phyloP scores from a whole-genome alignment of 495 filamentous ascomycete genomes.

The Penicillium taxi region DNA sequence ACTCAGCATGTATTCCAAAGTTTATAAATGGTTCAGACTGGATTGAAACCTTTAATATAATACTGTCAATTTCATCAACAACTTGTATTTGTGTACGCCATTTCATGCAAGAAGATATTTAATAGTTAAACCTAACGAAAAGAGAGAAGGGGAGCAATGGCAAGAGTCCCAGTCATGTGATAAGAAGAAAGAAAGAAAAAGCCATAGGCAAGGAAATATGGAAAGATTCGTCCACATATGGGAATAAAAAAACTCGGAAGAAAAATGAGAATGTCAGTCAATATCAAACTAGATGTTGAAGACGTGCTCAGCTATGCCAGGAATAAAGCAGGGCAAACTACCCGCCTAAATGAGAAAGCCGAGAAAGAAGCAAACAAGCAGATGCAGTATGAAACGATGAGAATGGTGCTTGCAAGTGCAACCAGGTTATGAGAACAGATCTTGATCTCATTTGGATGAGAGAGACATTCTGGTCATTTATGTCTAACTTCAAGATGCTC shows the following conservation, averaged over 20 bases:
- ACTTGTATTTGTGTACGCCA: slow-evolving; percentile 23
- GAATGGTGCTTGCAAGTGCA: not conserved
- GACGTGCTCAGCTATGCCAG: slow-evolving; percentile 2
- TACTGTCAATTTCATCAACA: slow-evolving; percentile 14
- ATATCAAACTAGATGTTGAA: slow-evolving; percentile 2
- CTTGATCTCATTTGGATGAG: not conserved
- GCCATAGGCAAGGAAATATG: slow-evolving; percentile 3
- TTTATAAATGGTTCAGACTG: slow-evolving; percentile 6
- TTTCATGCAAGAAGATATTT: slow-evolving; percentile 22
- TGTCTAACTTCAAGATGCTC: slow-evolving; percentile 1
- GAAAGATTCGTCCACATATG: slow-evolving; percentile 6
- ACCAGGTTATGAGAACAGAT: slow-evolving; percentile 4
- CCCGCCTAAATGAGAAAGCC: not conserved
- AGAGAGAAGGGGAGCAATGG: slow-evolving; percentile 5
- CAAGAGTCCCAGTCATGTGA: too few relatives aligned
- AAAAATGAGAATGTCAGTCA: slow-evolving; percentile 6
- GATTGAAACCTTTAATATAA: too few relatives aligned
- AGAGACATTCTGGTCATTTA: slow-evolving; percentile 4
- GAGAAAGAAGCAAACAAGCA: not conserved
- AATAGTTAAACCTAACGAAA: slow-evolving; percentile 9
- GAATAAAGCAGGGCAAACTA: slow-evolving; percentile 1
- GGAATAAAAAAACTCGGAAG: slow-evolving; percentile 4
- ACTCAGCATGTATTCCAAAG: not conserved
- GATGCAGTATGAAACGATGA: not conserved
- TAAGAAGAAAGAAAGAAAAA: not conserved